Conservation (phyloP, 768 basidiomycete species). For the Termitomyces sp. region DNA sequence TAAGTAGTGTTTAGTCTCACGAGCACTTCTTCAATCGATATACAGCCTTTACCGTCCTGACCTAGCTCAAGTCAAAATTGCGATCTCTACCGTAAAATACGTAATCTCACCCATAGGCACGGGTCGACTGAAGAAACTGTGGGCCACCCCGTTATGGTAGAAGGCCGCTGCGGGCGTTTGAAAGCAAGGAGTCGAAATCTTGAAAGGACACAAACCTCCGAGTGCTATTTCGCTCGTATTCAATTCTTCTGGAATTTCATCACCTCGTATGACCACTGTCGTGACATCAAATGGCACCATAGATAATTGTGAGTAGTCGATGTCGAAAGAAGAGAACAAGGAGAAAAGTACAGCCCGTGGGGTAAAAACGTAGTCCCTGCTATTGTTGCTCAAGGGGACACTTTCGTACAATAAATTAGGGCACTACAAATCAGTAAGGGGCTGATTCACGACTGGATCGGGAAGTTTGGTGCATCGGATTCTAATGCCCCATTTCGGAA, state of each 20-base stretch:
- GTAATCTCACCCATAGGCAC: slow-evolving; percentile 20
- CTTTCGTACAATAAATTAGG: slow-evolving; percentile 3
- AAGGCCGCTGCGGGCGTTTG: slow-evolving; percentile 20
- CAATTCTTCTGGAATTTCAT: slow-evolving; percentile 19
- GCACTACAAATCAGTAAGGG: not conserved
- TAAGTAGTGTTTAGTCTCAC: slow-evolving; percentile 30
- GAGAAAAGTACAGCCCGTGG: slow-evolving; percentile 25
- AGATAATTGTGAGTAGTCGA: slow-evolving; percentile 21
- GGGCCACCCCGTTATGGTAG: slow-evolving; percentile 25
- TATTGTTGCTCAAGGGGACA: slow-evolving; percentile 15
- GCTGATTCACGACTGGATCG: slow-evolving; percentile 19
- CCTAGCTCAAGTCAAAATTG: slow-evolving; percentile 10
- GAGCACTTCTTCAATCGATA: slow-evolving; percentile 28
- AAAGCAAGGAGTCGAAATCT: not conserved
- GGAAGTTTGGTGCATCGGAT: slow-evolving; percentile 30
- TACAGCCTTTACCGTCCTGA: slow-evolving; percentile 26
- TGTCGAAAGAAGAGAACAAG: slow-evolving; percentile 27
- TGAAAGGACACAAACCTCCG: slow-evolving; percentile 15
- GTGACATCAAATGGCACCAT: slow-evolving; percentile 18
- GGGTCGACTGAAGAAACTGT: slow-evolving; percentile 20
- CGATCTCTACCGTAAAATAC: not conserved
- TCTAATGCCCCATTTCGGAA: slow-evolving; percentile 35
- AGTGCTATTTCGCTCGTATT: slow-evolving; percentile 17
- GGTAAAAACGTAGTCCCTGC: slow-evolving; percentile 29
- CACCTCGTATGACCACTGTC: slow-evolving; percentile 13